phyloP scores from a whole-genome alignment of 345 rosid genomes.

The Bruguiera gymnorhiza region DNA sequence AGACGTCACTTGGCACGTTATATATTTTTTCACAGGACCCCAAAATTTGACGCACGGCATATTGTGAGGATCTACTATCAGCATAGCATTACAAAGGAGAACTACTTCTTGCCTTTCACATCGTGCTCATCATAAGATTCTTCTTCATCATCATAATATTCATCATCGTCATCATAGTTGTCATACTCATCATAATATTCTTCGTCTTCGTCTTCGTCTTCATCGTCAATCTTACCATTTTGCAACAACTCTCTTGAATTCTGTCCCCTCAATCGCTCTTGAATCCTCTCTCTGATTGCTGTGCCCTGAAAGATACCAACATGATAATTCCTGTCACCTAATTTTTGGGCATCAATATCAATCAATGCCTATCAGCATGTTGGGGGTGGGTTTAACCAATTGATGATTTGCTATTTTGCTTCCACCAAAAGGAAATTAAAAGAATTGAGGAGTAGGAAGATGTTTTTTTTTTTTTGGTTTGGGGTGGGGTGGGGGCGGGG shows the following conservation, averaged over 20 bases:
- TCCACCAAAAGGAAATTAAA: not conserved
- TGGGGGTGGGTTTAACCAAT: no score
- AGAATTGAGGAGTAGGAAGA: not conserved
- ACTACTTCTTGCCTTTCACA: not conserved
- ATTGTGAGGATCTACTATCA: not conserved
- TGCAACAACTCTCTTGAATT: conserved; percentile 33
- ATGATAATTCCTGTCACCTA: no score
- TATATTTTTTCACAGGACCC: no score
- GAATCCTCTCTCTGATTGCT: conserved; percentile 62
- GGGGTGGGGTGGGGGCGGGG: not conserved
- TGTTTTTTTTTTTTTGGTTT: no score
- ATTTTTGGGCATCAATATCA: no score
- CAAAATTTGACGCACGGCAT: no score
- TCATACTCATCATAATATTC: conserved; percentile 33
- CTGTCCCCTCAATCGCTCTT: conserved; percentile 46
- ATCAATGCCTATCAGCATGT: no score
- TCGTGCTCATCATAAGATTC: conserved; percentile 11
- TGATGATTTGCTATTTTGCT: not conserved
- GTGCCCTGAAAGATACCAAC: conserved; percentile 38
- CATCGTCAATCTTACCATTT: conserved; percentile 24
- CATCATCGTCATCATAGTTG: conserved; percentile 20
- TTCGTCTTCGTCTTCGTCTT: conserved; percentile 30
- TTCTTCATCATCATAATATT: conserved; percentile 20
- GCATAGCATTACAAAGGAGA: not conserved
- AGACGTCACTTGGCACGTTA: no score